Conservation (phyloP, 192 early-diverging fungal species). For the Spinellus fusiger region DNA sequence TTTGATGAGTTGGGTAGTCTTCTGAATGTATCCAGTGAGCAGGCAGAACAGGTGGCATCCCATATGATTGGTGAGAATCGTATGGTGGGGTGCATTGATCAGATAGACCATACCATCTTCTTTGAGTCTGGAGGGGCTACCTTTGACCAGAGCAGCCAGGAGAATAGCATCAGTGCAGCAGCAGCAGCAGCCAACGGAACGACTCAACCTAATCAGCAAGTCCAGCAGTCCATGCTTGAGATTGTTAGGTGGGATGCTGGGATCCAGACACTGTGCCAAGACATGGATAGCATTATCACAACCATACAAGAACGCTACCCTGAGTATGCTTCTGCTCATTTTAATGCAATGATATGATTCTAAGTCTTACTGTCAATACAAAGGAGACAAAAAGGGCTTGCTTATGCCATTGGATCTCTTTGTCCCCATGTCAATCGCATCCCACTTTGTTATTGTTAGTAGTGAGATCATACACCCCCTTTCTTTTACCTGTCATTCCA, state of each 20-base stretch:
- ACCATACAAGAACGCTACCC: conserved; percentile 48
- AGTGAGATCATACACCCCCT: neutral
- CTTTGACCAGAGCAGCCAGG: conserved; percentile 12
- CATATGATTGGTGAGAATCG: conserved; percentile 89
- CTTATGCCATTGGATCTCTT: too few species aligned
- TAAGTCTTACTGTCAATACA: too few species aligned
- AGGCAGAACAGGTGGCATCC: conserved; percentile 80
- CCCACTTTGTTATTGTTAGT: neutral
- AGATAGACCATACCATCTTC: conserved; percentile 78
- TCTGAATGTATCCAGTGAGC: conserved; percentile 67
- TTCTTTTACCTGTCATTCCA: conserved; percentile 41
- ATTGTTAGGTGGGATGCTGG: conserved; percentile 50
- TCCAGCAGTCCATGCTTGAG: conserved; percentile 35
- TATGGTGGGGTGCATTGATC: conserved; percentile 88
- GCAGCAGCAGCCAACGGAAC: conserved; percentile 21
- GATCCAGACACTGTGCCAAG: conserved; percentile 52
- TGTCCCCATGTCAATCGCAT: neutral
- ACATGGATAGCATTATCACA: conserved; percentile 49
- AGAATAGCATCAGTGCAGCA: conserved; percentile 23
- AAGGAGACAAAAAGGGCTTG: too few species aligned
- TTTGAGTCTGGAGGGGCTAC: conserved; percentile 59
- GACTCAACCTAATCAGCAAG: conserved; percentile 14
- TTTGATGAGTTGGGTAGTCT: conserved; percentile 80
- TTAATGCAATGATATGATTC: conserved; percentile 9
- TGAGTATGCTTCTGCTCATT: conserved; percentile 18